Evolutionary conservation across 108 stramenopile species (phyloP).

Genomic region (Cyclotella cryptica): DNA sequence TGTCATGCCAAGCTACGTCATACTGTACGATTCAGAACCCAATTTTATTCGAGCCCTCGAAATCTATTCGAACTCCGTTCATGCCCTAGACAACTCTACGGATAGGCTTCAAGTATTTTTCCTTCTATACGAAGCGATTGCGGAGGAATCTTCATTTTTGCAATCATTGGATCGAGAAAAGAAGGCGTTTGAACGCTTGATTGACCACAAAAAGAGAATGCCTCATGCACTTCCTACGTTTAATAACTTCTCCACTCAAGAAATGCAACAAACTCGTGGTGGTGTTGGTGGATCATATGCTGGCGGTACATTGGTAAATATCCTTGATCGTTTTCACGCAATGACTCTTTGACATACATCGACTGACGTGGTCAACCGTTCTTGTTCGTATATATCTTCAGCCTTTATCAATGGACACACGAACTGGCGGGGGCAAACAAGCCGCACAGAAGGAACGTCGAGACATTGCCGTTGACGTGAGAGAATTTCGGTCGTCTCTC

Average conservation of each 20-base stretch:
- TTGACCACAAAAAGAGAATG: constrained; percentile 94
- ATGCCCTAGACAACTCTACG: constrained; percentile 27
- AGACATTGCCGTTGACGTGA: constrained; percentile 94
- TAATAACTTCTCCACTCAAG: constrained; percentile 71
- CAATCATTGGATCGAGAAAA: constrained; percentile 90
- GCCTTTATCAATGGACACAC: constrained; percentile 73
- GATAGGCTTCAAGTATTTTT: constrained; percentile 86
- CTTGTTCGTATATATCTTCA: background rate
- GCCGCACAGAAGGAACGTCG: constrained; percentile 55
- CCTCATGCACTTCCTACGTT: constrained; percentile 67
- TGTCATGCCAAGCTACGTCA: constrained; percentile 78
- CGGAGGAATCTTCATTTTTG: constrained; percentile 94
- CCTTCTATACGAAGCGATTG: constrained; percentile 91
- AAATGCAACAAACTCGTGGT: constrained; percentile 86
- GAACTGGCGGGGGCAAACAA: constrained; percentile 70
- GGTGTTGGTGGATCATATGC: constrained; percentile 71
- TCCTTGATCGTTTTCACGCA: background rate
- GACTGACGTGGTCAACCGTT: too few species aligned
- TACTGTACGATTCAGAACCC: constrained; percentile 93
- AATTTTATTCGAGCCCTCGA: constrained; percentile 91
- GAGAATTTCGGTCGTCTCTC: constrained; percentile 96
- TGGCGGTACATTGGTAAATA: constrained; percentile 56
- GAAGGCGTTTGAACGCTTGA: constrained; percentile 92
- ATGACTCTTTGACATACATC: too few species aligned
- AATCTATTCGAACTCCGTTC: constrained; percentile 65